Base-by-base conservation (phyloP, 495 filamentous ascomycete genomes). In the Zalerion maritima region DNA sequence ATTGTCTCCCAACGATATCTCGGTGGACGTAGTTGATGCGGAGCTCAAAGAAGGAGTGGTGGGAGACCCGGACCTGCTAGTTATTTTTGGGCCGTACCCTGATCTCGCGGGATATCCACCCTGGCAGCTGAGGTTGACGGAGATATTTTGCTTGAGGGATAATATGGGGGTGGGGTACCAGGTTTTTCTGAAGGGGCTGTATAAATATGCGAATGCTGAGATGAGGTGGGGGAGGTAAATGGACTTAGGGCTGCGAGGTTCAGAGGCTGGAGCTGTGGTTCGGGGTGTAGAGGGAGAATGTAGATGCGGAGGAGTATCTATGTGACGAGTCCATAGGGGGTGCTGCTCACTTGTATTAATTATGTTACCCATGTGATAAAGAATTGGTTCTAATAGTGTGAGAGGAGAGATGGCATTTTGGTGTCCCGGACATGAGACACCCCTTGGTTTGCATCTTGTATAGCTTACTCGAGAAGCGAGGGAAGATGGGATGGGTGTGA, bases 71-170 rank as follows among this genome's bases (percentile, higher is more conserved):
- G 89, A 94, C 47, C 61, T 97, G 14, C 60, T 97, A 18, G 61
- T 97, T 18, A 60, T 93, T 1, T 94, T 97, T 50, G 73, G 76
- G 7, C 75, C 83, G 2, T 69, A 67, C 34, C 67, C 94, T 29
- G 73, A 78, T 41, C 57, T 97, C 25, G 76, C 81, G 29, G 87
- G 87, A 5, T 97, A 94, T 53, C 89, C 89, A 15, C 89, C 89
- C 2, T 97, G 89, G 89, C 89, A 94, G 52, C 64, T 94, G 26
- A 65, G 89, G 20, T 55, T 97, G 37, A 94, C 87, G 1, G 89
- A 97, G 64, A 94, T 97, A 35, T 93, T 81, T 49, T 66, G 77
- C 40, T 60, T 76, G 10, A 63, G 61, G 35, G 78, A 84, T 41
- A 75, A 80, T 49, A 55, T 67, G 18, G 74, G 73, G 0, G 87